Percentiles rank a stretch among this genome's conserved stretches.
Evolutionary conservation across 108 stramenopile genomes (phyloP).

Genomic region (Cyclotella baltica): DNA sequence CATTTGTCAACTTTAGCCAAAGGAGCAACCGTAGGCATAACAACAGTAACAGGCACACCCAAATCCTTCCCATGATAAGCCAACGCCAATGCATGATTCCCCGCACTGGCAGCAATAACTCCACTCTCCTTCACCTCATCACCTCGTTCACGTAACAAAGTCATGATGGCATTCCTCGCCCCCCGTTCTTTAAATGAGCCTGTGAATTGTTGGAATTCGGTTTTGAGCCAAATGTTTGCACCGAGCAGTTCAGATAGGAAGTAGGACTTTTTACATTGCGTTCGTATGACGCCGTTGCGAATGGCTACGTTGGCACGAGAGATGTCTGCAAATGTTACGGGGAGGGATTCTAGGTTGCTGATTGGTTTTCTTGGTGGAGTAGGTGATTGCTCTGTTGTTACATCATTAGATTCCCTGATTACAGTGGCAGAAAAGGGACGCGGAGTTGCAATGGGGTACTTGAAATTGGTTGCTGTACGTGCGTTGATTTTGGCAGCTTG

Average conservation of each 20-base stretch:
- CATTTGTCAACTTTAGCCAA: constrained; percentile 96
- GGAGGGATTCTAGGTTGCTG: constrained; percentile 50
- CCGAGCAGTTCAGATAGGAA: constrained; percentile 83
- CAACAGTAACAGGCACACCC: constrained; percentile 95
- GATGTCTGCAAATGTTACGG: constrained; percentile 85
- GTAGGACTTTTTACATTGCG: constrained; percentile 66
- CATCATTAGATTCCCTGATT: not conserved
- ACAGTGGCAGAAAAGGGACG: constrained; percentile 26
- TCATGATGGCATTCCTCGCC: constrained; percentile 92
- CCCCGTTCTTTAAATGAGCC: constrained; percentile 98
- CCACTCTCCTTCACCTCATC: constrained; percentile 63
- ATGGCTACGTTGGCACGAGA: constrained; percentile 83
- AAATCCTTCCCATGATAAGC: constrained; percentile 94
- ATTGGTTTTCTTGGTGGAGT: constrained; percentile 20
- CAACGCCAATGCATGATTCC: constrained; percentile 93
- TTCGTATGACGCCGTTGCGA: constrained; percentile 74
- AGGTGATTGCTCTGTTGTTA: constrained; percentile 1
- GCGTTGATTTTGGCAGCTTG: constrained; percentile 13
- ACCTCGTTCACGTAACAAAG: constrained; percentile 55
- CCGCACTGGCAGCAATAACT: constrained; percentile 94
- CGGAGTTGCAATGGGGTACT: constrained; percentile 27
- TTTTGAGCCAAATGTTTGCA: constrained; percentile 86
- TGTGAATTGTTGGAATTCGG: constrained; percentile 91
- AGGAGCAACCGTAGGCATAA: constrained; percentile 96
- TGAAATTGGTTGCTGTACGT: constrained; percentile 25